Conservation (phyloP, 208 protist species). For the Trichomonas tenax region DNA sequence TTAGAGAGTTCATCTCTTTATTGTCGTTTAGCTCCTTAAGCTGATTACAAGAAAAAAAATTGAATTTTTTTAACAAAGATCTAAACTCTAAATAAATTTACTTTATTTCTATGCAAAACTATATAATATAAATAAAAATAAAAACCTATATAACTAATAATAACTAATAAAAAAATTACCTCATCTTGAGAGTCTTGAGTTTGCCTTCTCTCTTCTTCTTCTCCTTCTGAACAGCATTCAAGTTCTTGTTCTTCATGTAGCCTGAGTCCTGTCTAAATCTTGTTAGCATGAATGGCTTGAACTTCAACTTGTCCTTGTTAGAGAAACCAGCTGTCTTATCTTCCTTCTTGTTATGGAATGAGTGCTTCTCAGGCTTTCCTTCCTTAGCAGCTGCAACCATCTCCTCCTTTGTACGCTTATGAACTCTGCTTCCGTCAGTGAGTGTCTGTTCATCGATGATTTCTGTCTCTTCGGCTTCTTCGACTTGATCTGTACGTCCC, state of each 20-base stretch:
- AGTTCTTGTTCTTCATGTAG: background rate
- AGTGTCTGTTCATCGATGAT: background rate
- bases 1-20: too few relatives aligned
- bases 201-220: slow-evolving; percentile 1
- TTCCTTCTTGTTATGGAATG: background rate
- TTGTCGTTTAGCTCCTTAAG: too few relatives aligned
- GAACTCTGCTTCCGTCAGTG: background rate
- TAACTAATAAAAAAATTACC: background rate
- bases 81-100: too few relatives aligned
- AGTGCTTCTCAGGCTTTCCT: background rate
- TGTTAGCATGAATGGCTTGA: background rate
- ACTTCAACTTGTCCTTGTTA: background rate
- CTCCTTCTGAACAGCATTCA: background rate
- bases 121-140: background rate
- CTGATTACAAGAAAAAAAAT: too few relatives aligned
- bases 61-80: too few relatives aligned
- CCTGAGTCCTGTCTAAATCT: background rate
- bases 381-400: background rate
- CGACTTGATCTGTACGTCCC: background rate
- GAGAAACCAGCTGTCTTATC: slow-evolving; percentile 11
- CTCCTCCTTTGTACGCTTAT: background rate
- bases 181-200: background rate
- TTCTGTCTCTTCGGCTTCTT: background rate
- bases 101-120: too few relatives aligned
- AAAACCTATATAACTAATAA: background rate